These are phyloP conservation scores for Pseudocercospora pini-densiflorae DNA, from an alignment of 2,329 filamentous ascomycete species.

Conservation along the genomic window DNA sequence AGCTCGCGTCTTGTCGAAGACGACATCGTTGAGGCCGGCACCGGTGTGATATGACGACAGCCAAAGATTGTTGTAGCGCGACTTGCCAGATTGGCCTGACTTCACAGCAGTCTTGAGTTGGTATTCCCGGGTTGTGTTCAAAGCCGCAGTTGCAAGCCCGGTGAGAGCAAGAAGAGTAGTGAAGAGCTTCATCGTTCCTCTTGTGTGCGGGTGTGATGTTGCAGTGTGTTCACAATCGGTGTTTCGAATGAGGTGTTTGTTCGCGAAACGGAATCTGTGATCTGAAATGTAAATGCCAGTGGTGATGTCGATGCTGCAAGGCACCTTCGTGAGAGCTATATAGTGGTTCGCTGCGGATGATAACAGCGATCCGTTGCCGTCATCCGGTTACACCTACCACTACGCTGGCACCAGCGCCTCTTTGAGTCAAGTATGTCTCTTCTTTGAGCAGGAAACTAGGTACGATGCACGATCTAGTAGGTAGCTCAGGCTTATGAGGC, in stretches of 20 bases:
- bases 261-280: background rate
- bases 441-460: background rate
- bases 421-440: background rate
- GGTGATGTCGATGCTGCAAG: background rate
- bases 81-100: constrained; percentile 27
- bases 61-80: constrained; percentile 35
- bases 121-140: constrained; percentile 37
- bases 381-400: constrained; percentile 3
- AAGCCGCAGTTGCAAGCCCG: constrained; percentile 25
- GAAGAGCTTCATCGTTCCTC: constrained; percentile 25
- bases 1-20: constrained; percentile 27
- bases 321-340: background rate
- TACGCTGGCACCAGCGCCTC: background rate
- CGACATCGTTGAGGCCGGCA: constrained; percentile 37
- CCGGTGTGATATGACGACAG: constrained; percentile 36
- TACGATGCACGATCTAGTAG: background rate
- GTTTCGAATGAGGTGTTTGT: background rate
- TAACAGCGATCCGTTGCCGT: background rate
- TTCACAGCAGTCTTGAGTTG: constrained; percentile 37
- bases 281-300: background rate
- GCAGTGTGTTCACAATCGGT: background rate
- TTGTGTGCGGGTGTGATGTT: background rate
- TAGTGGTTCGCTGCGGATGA: background rate
- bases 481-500: background rate
- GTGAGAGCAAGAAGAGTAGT: constrained; percentile 25